These are phyloP conservation scores for Thinopyrum elongatum DNA, from an alignment of 176 grass and related monocot genomes.

Conservation along the genomic window DNA sequence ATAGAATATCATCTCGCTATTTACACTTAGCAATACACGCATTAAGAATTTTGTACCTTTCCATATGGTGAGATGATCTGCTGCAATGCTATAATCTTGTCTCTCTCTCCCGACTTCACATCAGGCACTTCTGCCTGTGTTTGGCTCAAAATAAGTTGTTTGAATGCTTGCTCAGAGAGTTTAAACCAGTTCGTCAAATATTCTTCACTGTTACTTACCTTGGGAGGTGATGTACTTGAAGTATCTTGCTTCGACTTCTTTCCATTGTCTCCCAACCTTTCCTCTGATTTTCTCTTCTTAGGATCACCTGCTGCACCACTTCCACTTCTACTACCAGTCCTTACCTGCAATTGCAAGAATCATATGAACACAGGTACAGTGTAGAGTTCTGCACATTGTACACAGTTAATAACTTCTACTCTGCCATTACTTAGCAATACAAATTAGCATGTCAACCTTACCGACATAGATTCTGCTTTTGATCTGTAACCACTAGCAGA, in stretches of 20 bases:
- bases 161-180: background rate
- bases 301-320: slow-evolving; percentile 21
- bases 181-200: background rate
- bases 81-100: slow-evolving; percentile 72
- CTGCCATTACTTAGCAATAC: background rate
- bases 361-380: background rate
- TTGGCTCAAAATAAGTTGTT: background rate
- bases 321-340: slow-evolving; percentile 18
- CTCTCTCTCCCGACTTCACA: slow-evolving; percentile 65
- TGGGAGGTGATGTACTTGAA: slow-evolving; percentile 28
- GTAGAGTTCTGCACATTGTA: background rate
- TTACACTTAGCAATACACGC: background rate
- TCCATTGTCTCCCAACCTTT: slow-evolving; percentile 8
- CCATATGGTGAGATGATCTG: slow-evolving; percentile 85
- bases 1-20: background rate
- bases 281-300: slow-evolving; percentile 46
- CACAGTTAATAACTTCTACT: background rate
- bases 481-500: slow-evolving; percentile 38
- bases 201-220: slow-evolving; percentile 15
- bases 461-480: background rate
- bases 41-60: slow-evolving; percentile 51
- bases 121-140: slow-evolving; percentile 51
- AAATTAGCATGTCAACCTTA: slow-evolving; percentile 19
- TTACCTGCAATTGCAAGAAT: slow-evolving; percentile 40
- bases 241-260: slow-evolving; percentile 47